These are phyloP conservation scores for Amphicarpaea edgeworthii DNA, from an alignment of 306 rosid genomes.

Conservation along the genomic window DNA sequence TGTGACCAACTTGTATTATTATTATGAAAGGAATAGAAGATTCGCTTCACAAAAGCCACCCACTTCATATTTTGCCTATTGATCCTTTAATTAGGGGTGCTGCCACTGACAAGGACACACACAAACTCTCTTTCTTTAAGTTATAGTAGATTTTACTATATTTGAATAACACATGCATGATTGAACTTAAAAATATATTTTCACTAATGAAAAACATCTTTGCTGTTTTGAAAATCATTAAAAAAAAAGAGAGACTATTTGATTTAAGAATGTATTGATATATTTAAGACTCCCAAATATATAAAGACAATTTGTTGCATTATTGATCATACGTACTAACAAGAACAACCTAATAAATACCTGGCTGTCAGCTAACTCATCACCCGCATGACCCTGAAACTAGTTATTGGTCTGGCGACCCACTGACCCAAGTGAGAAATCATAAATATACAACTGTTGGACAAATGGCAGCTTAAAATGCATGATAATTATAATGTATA, in stretches of 20 bases:
- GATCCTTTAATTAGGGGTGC: conserved; percentile 30
- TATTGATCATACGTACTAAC: background rate
- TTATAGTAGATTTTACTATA: conserved; percentile 10
- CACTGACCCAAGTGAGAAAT: background rate
- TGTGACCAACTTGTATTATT: conserved; percentile 23
- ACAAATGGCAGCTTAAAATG: background rate
- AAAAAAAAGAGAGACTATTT: background rate
- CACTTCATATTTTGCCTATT: conserved; percentile 25
- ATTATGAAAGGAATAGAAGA: conserved; percentile 51
- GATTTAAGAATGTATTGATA: background rate
- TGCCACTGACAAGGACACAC: conserved; percentile 20
- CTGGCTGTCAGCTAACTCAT: background rate
- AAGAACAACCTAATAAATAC: background rate
- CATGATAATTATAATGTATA: background rate
- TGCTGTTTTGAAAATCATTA: background rate
- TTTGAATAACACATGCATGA: background rate
- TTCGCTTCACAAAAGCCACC: conserved; percentile 46
- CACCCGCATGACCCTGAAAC: background rate
- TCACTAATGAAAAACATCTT: background rate
- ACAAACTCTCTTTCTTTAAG: conserved; percentile 18
- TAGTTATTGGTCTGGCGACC: background rate
- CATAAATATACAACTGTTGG: background rate
- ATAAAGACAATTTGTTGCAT: background rate
- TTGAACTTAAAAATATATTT: conserved; percentile 15
- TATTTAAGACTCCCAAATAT: background rate